Base-by-base conservation (phyloP, 2,329 filamentous ascomycete species). In the Calonectria pseudoreteaudii region DNA sequence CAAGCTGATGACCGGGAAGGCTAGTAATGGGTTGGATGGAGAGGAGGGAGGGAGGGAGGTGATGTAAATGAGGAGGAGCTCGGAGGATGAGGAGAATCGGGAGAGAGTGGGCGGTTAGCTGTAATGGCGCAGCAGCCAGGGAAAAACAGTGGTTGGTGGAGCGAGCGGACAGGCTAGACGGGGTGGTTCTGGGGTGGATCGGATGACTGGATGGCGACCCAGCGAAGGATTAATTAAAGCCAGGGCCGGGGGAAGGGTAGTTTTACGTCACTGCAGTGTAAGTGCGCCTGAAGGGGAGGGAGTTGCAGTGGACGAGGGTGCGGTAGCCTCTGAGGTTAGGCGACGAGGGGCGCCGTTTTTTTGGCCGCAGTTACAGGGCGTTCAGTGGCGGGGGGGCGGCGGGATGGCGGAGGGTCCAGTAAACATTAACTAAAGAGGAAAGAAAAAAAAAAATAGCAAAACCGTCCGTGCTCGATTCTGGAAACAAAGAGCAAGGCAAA, bases 1-100 rank as follows among this genome's bases (percentile, higher is more conserved):
- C 70, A 72, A 71, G 73, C 66, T 60, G 75, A 76, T 77, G 74
- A 60, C 74, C 41, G 70, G 50, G 62, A 50, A 67, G 53, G 41
- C 64, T 75, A 78, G 70, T 71, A 81, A 79, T 77, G 76, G 74
- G 67, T 31, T 66, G 36, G 53, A 69, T 52, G 64, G 31, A 38
- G 66, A 65, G 64, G 74, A 72, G 77, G 71, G 50, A 49, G 72
- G 74, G 72, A 49, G 72, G 74, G 72, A 72, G 78, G 70, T 80
- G 77, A 66, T 65, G 70, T 31, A 49, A 58, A 76, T 72, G 72
- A 76, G 71, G 73, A 79, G 73, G 70, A 71, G 73, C 73, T 75
- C 72, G 72, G 65, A 77, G 68, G 71, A 72, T 31, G 74, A 72
- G 70, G 73, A 69, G 47, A 67, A 58, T 71, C 71, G 69, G 66